These are phyloP conservation scores for Yamadazyma phyllophila DNA, from an alignment of 805 yeast species.

Conservation along the genomic window DNA sequence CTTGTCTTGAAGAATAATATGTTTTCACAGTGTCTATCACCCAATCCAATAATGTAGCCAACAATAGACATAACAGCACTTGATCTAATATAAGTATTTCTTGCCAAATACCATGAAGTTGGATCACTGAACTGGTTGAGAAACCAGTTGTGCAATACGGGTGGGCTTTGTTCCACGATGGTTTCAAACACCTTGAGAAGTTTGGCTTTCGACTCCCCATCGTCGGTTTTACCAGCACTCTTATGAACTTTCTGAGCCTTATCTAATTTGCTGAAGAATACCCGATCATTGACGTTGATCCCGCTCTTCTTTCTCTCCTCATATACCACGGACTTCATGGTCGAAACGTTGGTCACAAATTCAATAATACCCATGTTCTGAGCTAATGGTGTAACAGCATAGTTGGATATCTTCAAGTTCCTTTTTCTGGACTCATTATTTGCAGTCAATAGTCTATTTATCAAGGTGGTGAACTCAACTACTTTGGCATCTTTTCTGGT, in stretches of 20 bases:
- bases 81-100: constrained; percentile 73
- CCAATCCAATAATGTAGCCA: constrained; percentile 89
- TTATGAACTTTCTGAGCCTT: constrained; percentile 29
- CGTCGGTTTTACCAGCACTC: constrained; percentile 9
- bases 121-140: constrained; percentile 89
- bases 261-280: constrained; percentile 27
- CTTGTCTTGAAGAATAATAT: constrained; percentile 67
- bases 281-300: constrained; percentile 22
- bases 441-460: constrained; percentile 66
- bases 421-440: constrained; percentile 75
- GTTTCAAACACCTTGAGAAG: constrained; percentile 23
- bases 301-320: constrained; percentile 30
- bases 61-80: constrained; percentile 97
- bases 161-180: constrained; percentile 45
- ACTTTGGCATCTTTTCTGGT: constrained; percentile 92
- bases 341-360: constrained; percentile 34
- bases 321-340: constrained; percentile 31
- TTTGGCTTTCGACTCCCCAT: constrained; percentile 13
- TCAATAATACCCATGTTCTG: constrained; percentile 90
- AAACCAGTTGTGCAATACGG: constrained; percentile 85
- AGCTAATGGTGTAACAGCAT: constrained; percentile 84
- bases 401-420: constrained; percentile 67
- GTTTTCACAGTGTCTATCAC: constrained; percentile 96
- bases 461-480: constrained; percentile 84
- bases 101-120: constrained; percentile 75